phyloP scores from a whole-genome alignment of 2,329 filamentous ascomycete genomes.

The Fusarium paranaense region DNA sequence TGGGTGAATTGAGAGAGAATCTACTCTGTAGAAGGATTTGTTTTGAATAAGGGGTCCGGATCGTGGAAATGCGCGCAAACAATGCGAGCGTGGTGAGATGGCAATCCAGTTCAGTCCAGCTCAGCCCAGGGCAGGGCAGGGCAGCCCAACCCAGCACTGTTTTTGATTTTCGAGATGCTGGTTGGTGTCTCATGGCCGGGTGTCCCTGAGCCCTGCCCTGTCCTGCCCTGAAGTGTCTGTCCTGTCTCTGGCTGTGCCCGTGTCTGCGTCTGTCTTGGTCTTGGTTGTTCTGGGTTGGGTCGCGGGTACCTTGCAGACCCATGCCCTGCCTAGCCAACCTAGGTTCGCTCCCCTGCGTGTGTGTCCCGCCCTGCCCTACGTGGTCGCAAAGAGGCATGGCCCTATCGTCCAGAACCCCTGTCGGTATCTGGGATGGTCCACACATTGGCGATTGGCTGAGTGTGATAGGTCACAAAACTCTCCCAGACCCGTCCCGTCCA shows the following conservation, averaged over 20 bases:
- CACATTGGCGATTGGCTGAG: neutral
- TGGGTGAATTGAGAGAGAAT: neutral
- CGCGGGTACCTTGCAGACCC: conserved; percentile 44
- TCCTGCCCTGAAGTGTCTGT: neutral
- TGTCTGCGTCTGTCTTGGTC: neutral
- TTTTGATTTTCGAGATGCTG: conserved; percentile 11
- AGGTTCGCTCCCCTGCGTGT: neutral
- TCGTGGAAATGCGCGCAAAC: conserved; percentile 11
- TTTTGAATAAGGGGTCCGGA: conserved; percentile 7
- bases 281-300: conserved; percentile 19
- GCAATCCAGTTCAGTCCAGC: neutral
- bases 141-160: neutral
- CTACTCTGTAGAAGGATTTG: conserved; percentile 20
- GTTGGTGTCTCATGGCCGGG: neutral
- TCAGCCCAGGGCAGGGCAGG: neutral
- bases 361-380: conserved; percentile 17
- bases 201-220: neutral
- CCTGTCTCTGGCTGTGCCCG: neutral
- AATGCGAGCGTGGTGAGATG: conserved; percentile 12
- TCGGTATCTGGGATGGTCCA: conserved; percentile 2
- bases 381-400: conserved; percentile 11
- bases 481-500: conserved; percentile 16
- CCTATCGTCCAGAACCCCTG: neutral
- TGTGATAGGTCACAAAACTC: conserved; percentile 24
- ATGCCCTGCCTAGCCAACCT: conserved; percentile 16